phyloP scores from a whole-genome alignment of 805 yeast genomes.

The Debaryomyces castellii region DNA sequence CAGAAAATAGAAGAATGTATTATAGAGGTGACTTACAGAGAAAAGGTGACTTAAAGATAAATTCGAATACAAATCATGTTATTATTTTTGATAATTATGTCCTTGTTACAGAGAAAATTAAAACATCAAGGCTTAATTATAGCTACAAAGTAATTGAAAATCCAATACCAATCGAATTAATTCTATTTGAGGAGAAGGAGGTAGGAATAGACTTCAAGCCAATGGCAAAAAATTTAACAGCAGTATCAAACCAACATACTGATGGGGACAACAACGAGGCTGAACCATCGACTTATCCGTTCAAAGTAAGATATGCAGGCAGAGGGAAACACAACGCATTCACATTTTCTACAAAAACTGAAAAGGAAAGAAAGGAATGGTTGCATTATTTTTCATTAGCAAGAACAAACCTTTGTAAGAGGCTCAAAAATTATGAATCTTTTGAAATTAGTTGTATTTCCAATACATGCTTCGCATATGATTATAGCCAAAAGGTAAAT shows the following conservation, averaged over 20 bases:
- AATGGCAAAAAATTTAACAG: slow-evolving; percentile 16
- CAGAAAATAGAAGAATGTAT: slow-evolving; percentile 55
- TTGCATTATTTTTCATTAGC: slow-evolving; percentile 49
- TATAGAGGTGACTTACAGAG: slow-evolving; percentile 58
- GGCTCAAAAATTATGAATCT: slow-evolving; percentile 46
- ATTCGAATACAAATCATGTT: slow-evolving; percentile 49
- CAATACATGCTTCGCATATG: slow-evolving; percentile 64
- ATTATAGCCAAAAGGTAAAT: slow-evolving; percentile 47
- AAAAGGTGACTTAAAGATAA: slow-evolving; percentile 65
- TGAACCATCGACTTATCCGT: slow-evolving; percentile 36
- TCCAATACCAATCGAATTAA: slow-evolving; percentile 61
- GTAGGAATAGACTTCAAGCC: slow-evolving; percentile 15
- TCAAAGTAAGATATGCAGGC: slow-evolving; percentile 57
- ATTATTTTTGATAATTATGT: slow-evolving; percentile 72
- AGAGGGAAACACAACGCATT: slow-evolving; percentile 53
- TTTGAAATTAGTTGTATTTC: slow-evolving; percentile 53
- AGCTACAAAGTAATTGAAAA: slow-evolving; percentile 47
- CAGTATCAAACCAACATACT: slow-evolving; percentile 10
- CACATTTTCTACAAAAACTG: slow-evolving; percentile 48
- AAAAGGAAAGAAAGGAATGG: slow-evolving; percentile 61
- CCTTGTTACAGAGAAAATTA: slow-evolving; percentile 58
- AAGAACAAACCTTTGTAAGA: slow-evolving; percentile 32
- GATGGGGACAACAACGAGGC: slow-evolving; percentile 20
- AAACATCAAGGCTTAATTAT: slow-evolving; percentile 29
- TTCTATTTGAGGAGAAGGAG: slow-evolving; percentile 51